Percentiles rank a stretch among this genome's conserved stretches.
Evolutionary conservation across 345 rosid genomes (phyloP).

Genomic region (Camelina neglecta): DNA sequence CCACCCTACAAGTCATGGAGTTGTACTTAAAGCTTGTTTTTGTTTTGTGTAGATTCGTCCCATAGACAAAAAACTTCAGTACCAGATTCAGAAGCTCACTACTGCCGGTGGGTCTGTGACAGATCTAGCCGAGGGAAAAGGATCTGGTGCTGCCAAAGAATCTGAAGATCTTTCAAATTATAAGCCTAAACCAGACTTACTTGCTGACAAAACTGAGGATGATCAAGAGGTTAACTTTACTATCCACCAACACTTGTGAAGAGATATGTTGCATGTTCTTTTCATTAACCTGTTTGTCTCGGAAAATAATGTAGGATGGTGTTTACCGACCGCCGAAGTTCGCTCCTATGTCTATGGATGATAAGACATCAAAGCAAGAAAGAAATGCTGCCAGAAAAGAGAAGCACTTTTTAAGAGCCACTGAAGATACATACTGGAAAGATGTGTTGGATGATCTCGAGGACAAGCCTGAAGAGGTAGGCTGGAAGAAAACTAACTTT

Average conservation of each 20-base stretch:
- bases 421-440: constrained; percentile 62
- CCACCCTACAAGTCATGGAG: constrained; percentile 3
- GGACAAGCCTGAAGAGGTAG: constrained; percentile 89
- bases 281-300: constrained; percentile 31
- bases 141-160: constrained; percentile 46
- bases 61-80: constrained; percentile 87
- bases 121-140: constrained; percentile 49
- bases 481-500: constrained; percentile 21
- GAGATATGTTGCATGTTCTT: constrained; percentile 13
- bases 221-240: constrained; percentile 16
- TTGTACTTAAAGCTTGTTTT: neutral
- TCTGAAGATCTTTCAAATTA: constrained; percentile 70
- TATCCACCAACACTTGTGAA: constrained; percentile 1
- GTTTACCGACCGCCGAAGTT: constrained; percentile 76
- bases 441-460: constrained; percentile 77
- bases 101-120: constrained; percentile 46
- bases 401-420: constrained; percentile 62
- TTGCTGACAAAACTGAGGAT: constrained; percentile 57
- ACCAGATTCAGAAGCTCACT: constrained; percentile 86
- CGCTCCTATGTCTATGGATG: constrained; percentile 78
- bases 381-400: constrained; percentile 72
- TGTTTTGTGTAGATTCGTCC: constrained; percentile 68
- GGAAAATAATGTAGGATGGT: constrained; percentile 55
- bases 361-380: constrained; percentile 75
- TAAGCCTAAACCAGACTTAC: constrained; percentile 87